Percentiles rank a stretch among this genome's conserved stretches.
These are phyloP conservation scores for Lithohypha guttulata DNA, from an alignment of 2,329 filamentous ascomycete species.

Conservation along the genomic window DNA sequence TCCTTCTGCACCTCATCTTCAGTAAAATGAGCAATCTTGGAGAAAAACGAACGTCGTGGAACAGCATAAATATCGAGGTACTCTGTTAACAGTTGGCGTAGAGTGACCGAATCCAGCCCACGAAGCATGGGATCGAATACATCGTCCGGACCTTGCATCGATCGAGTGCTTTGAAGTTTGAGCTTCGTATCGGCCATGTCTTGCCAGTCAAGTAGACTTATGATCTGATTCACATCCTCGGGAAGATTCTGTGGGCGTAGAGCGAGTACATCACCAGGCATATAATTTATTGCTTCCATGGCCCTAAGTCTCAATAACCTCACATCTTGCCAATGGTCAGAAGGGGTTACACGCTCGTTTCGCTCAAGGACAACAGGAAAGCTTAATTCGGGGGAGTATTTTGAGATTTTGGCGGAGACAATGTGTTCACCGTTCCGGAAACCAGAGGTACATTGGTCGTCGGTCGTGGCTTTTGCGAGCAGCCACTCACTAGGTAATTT, in stretches of 20 bases:
- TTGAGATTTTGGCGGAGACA: constrained; percentile 8
- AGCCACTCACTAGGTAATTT: constrained; percentile 40
- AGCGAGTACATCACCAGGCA: constrained; percentile 67
- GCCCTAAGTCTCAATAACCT: constrained; percentile 58
- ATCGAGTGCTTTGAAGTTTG: constrained; percentile 9
- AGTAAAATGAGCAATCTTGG: constrained; percentile 65
- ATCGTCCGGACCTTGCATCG: constrained; percentile 4
- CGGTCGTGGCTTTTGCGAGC: constrained; percentile 56
- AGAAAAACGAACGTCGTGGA: constrained; percentile 77
- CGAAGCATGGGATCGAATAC: constrained; percentile 21
- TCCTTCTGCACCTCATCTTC: constrained; percentile 62
- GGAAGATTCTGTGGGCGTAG: constrained; percentile 83
- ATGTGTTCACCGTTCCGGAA: background rate
- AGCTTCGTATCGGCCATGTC: constrained; percentile 59
- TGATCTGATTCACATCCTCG: constrained; percentile 65
- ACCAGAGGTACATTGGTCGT: background rate
- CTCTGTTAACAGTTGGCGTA: constrained; percentile 67
- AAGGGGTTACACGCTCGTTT: constrained; percentile 67
- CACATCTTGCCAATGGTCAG: constrained; percentile 85
- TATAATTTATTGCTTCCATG: constrained; percentile 37
- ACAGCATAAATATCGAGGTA: constrained; percentile 85
- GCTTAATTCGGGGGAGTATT: constrained; percentile 33
- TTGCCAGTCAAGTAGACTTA: constrained; percentile 70
- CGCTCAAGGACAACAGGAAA: constrained; percentile 47
- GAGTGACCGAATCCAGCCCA: constrained; percentile 42